phyloP scores from a whole-genome alignment of 257 asterid genomes.

The Nemophila menziesii region DNA sequence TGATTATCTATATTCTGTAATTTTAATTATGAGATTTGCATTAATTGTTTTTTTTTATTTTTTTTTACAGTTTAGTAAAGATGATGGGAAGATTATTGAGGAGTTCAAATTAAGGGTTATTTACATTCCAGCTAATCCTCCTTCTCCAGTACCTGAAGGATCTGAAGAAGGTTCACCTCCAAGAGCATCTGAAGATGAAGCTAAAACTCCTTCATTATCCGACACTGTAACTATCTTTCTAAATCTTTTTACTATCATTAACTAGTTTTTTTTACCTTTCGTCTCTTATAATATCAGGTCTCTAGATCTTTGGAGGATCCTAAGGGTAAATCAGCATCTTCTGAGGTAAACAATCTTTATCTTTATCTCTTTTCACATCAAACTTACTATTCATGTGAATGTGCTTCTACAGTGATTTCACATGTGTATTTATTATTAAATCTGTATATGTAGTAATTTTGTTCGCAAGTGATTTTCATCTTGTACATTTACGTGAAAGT shows the following conservation, averaged over 20 bases:
- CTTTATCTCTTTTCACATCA: not conserved
- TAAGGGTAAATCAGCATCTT: slow-evolving; percentile 25
- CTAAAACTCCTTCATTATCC: slow-evolving; percentile 25
- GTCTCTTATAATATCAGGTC: not conserved
- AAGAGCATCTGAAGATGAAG: slow-evolving; percentile 55
- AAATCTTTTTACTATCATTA: too few relatives aligned
- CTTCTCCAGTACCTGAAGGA: slow-evolving; percentile 92
- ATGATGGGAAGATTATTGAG: slow-evolving; percentile 48
- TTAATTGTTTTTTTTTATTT: slow-evolving; percentile 2
- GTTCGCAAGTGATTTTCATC: not conserved
- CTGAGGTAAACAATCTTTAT: slow-evolving; percentile 42
- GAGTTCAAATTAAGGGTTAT: slow-evolving; percentile 71
- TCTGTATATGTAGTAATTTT: not conserved
- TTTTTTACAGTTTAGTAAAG: slow-evolving; percentile 44
- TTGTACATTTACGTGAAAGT: not conserved
- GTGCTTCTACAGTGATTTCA: not conserved
- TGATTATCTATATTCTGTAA: not conserved
- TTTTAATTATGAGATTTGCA: slow-evolving; percentile 2
- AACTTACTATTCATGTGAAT: not conserved
- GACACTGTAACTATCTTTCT: slow-evolving; percentile 41
- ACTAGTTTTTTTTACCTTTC: too few relatives aligned
- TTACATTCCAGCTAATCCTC: slow-evolving; percentile 77
- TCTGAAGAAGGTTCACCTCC: slow-evolving; percentile 81
- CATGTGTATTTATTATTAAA: not conserved
- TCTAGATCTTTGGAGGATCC: slow-evolving; percentile 38